Evolutionary conservation across 2,329 filamentous ascomycete species (phyloP), one percentile per base, ranked within the genome.

Genomic region (Hypoxylon sp.): DNA sequence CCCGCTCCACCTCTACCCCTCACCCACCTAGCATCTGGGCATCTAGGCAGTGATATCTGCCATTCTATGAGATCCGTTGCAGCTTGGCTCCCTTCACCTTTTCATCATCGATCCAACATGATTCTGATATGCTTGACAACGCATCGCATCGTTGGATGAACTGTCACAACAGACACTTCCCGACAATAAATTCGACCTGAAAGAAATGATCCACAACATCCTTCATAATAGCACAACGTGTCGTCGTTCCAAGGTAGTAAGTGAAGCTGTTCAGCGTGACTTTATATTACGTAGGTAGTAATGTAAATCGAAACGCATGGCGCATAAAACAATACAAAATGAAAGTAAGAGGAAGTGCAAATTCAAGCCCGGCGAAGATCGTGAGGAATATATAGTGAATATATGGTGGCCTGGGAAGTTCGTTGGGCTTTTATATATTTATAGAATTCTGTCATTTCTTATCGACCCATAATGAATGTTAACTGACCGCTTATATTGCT

Each of bases 401-500:
- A 42, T 46, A 29, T 24, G 14, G 17, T 19, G 17, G 46, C 39
- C 42, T 44, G 19, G 48, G 42, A 48, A 51, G 35, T n/a, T 9
- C 35, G 19, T 37, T 42, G 51, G 48, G 44, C 47, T 46, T 46
- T 50, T 59, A 51, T 63, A 60, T 63, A 63, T 64, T 54, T 67
- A 62, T 55, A 39, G 24, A 65, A 19, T 56, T 52, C 54, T 60
- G 44, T 70, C 68, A 68, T 42, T 67, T 70, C 24, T 37, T 50
- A 66, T 63, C 65, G 59, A 44, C 62, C 65, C 65, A 65, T 68
- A 33, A 44, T 33, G 55, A 29, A 37, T n/a, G 47, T 37, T 60
- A 63, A 62, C 59, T 68, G 68, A 68, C 68, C 65, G 61, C 63
- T 62, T 65, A 65, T 57, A 64, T 65, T 70, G 57, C 60, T 61